Conservation (phyloP, 78 protist genomes). For the Dictyostelium purpureum region DNA sequence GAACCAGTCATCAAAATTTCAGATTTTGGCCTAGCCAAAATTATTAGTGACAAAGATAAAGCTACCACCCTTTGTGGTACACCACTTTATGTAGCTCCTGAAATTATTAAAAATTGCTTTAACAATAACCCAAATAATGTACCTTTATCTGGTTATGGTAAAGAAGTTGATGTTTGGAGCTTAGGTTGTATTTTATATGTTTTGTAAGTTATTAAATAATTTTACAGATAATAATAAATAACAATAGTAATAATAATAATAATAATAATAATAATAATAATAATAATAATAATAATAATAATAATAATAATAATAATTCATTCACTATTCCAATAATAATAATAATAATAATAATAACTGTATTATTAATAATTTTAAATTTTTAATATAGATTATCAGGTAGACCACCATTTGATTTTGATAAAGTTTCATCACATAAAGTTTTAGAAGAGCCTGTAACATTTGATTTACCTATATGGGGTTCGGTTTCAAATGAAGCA, state of each 20-base stretch:
- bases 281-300: no score
- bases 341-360: no score
- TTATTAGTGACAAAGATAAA: slow-evolving; percentile 55
- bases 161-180: slow-evolving; percentile 66
- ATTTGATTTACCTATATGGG: slow-evolving; percentile 23
- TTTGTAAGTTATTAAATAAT: neutral
- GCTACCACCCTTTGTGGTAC: slow-evolving; percentile 66
- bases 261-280: neutral
- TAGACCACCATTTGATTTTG: slow-evolving; percentile 47
- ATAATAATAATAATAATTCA: neutral
- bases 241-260: neutral
- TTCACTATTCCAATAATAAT: no score
- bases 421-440: no score
- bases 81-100: slow-evolving; percentile 63
- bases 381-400: slow-evolving; percentile 9
- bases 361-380: neutral
- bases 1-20: slow-evolving; percentile 18
- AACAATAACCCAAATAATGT: neutral
- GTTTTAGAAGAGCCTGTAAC: no score
- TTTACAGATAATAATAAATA: no score
- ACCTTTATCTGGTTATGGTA: slow-evolving; percentile 55
- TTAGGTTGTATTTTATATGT: slow-evolving; percentile 66
- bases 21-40: slow-evolving; percentile 68
- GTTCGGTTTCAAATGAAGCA: slow-evolving; percentile 9
- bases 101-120: slow-evolving; percentile 35